Evolutionary conservation across 306 rosid species (phyloP).

Genomic region (Castanea mollissima): DNA sequence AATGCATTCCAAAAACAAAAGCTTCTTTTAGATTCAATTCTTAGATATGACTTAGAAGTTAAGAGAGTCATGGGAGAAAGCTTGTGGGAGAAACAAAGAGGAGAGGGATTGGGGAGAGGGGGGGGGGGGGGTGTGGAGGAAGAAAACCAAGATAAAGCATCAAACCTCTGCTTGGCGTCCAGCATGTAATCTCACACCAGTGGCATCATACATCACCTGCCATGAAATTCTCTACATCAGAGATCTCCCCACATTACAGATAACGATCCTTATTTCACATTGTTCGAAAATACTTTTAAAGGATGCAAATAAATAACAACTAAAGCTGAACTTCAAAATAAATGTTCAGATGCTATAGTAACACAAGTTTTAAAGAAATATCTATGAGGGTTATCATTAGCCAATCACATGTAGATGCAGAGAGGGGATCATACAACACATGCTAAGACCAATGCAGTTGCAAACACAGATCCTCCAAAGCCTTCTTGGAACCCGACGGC

Average conservation of each 20-base stretch:
- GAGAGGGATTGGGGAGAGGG: neutral
- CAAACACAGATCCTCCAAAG: conserved; percentile 76
- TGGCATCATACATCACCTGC: conserved; percentile 99
- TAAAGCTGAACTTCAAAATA: neutral
- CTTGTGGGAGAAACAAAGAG: conserved; percentile 5
- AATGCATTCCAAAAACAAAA: conserved; percentile 19
- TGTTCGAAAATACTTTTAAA: neutral
- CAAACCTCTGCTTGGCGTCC: conserved; percentile 99
- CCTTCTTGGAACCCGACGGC: conserved; percentile 94
- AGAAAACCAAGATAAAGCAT: conserved; percentile 19
- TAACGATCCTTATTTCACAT: conserved; percentile 12
- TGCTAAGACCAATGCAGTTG: conserved; percentile 76
- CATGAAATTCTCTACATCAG: conserved; percentile 40
- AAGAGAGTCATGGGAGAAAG: conserved; percentile 3
- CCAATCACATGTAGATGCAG: conserved; percentile 1
- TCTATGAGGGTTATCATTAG: neutral
- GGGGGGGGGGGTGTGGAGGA: neutral
- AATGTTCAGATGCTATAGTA: neutral
- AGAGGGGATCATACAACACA: conserved; percentile 59
- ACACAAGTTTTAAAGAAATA: neutral
- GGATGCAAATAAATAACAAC: neutral
- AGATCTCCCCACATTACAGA: conserved; percentile 15
- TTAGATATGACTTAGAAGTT: neutral
- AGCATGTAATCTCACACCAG: conserved; percentile 97
- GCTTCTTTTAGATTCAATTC: conserved; percentile 9